Evolutionary conservation across 1,284 basidiomycete genomes (phyloP), one percentile per base, ranked within the genome.

Genomic region (Ceratobasidium sp.): DNA sequence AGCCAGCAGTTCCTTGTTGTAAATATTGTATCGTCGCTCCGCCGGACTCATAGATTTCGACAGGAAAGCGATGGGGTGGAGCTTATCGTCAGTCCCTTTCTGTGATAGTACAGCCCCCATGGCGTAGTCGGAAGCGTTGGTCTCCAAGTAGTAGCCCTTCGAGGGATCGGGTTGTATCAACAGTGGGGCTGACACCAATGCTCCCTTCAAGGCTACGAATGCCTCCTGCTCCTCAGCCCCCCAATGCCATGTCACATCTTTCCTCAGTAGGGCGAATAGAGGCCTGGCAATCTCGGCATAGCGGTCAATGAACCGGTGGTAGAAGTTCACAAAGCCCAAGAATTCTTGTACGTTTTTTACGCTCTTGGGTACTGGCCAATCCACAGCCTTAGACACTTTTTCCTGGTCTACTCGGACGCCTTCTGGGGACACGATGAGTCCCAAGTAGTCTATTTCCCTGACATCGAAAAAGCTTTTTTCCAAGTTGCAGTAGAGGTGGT

Each of bases 1-100:
- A 0, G 82, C 82, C 0, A 85, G 75, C 48, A 87, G 69, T 78
- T 87, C 84, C 69, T 81, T 79, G 75, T 87, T 82, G 75, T 79
- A 77, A 53, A 78, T 78, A n/a, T 73, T 74, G 75, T 80, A 82
- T 74, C 81, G 83, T 8, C 71, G 58, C 66, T 83, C 78, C 0
- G 81, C 77, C 0, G 76, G 63, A 8, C 23, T 69, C n/a, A 74
- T n/a, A 12, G 59, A 80, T 8, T 77, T 72, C 4, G 78, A 80
- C 46, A 75, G 67, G 73, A 78, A 80, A 0, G 76, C 78, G 1
- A 80, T 67, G 1, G 80, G 79, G 25, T 77, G 77, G n/a, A 38
- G 6, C 9, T 9, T 8, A 11, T 11, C 36, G 2, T n/a, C n/a
- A n/a, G 51, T 58, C 25, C 44, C 46, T 12, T 48, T 21, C 40